Evolutionary conservation across 2,329 filamentous ascomycete species (phyloP).

Genomic region (Helminthosporium solani): DNA sequence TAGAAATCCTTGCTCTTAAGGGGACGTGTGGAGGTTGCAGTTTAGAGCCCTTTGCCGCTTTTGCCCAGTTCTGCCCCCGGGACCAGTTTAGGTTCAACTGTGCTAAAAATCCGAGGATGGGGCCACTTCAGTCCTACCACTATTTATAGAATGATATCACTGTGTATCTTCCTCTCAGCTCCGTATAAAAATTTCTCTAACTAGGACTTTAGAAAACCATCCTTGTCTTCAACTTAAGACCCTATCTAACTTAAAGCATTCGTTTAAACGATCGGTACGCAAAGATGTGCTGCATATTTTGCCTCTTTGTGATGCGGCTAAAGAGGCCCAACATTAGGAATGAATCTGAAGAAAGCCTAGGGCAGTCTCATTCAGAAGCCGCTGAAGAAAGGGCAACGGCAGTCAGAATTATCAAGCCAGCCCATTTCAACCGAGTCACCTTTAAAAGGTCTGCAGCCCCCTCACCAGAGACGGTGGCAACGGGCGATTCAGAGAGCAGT

Average conservation of each 20-base stretch:
- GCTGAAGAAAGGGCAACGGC: conserved; percentile 3
- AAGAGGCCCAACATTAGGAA: conserved; percentile 6
- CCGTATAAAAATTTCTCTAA: conserved; percentile 6
- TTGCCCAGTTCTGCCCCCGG: too few relatives aligned
- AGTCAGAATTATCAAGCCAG: conserved; percentile 6
- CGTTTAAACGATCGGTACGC: conserved; percentile 4
- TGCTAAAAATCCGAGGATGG: too few relatives aligned
- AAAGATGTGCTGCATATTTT: conserved; percentile 6
- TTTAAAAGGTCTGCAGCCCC: conserved; percentile 4
- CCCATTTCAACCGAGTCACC: conserved; percentile 1
- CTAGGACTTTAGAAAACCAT: conserved; percentile 7
- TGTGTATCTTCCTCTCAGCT: conserved; percentile 6
- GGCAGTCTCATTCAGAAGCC: conserved; percentile 4
- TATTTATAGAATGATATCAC: too few relatives aligned
- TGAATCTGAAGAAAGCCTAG: conserved; percentile 5
- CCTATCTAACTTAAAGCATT: conserved; percentile 6
- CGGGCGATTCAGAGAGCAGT: conserved; percentile 3
- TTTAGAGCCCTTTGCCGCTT: too few relatives aligned
- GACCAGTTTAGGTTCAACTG: too few relatives aligned
- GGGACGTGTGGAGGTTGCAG: too few relatives aligned
- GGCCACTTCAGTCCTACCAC: too few relatives aligned
- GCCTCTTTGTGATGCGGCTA: conserved; percentile 5
- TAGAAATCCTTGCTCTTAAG: too few relatives aligned
- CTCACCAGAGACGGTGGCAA: conserved; percentile 5
- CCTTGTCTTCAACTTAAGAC: conserved; percentile 6